These are phyloP conservation scores for Russula ochroleuca DNA, from an alignment of 768 basidiomycete genomes.

Conservation along the genomic window DNA sequence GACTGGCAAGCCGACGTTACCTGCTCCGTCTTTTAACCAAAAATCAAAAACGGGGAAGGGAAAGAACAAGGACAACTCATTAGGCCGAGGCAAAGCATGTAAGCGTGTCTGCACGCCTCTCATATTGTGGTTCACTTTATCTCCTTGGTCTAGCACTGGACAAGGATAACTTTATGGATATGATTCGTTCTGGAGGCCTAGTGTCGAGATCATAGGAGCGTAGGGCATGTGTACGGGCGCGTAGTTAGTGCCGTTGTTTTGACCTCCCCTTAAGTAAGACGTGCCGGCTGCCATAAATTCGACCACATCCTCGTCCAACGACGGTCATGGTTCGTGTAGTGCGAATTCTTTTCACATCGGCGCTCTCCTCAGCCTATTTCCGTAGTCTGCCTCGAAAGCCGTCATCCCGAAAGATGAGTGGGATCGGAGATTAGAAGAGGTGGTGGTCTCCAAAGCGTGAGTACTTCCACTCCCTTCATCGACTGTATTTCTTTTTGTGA, in stretches of 20 bases:
- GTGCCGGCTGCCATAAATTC: neutral
- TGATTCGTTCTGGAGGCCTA: constrained; percentile 76
- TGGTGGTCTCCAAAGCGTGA: constrained; percentile 85
- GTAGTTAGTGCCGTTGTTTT: neutral
- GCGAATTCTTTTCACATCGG: constrained; percentile 24
- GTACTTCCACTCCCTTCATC: constrained; percentile 41
- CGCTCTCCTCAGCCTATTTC: constrained; percentile 14
- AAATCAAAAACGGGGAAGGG: constrained; percentile 48
- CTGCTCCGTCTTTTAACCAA: constrained; percentile 55
- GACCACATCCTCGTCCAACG: neutral
- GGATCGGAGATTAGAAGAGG: constrained; percentile 78
- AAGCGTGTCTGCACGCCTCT: constrained; percentile 27
- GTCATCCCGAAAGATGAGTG: constrained; percentile 77
- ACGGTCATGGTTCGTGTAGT: constrained; percentile 25
- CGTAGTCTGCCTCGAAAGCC: constrained; percentile 44
- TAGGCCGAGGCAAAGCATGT: constrained; percentile 59
- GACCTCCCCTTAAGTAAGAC: constrained; percentile 18
- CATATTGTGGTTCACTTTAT: constrained; percentile 12
- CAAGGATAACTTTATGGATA: constrained; percentile 74
- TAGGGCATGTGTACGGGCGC: neutral
- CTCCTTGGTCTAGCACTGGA: constrained; percentile 46
- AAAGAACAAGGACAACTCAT: constrained; percentile 50
- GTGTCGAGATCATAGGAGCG: constrained; percentile 58
- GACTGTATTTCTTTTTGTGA: constrained; percentile 42
- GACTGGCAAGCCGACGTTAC: constrained; percentile 66